Evolutionary conservation across 108 stramenopile species (phyloP).

Genomic region (Cyclotella sp.): DNA sequence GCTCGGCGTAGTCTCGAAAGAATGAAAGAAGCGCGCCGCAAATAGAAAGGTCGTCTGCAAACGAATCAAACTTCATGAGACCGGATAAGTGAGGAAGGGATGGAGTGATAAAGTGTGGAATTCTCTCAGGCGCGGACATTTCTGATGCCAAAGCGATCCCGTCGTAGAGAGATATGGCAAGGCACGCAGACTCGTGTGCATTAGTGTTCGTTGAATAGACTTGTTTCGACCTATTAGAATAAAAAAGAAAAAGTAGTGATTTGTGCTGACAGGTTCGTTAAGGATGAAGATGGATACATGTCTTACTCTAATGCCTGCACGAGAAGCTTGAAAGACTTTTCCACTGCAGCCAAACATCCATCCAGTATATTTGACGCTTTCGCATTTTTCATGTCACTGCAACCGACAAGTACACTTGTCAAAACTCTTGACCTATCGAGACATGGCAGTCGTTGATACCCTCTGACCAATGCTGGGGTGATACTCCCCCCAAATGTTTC

Average conservation of each 20-base stretch:
- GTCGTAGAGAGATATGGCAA: slow-evolving; percentile 74
- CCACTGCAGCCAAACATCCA: slow-evolving; percentile 68
- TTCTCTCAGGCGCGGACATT: slow-evolving; percentile 74
- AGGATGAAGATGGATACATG: neutral
- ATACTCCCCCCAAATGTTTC: slow-evolving; percentile 40
- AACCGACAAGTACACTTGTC: slow-evolving; percentile 68
- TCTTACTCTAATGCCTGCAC: slow-evolving; percentile 69
- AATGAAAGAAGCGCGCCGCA: slow-evolving; percentile 72
- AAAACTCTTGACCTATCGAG: slow-evolving; percentile 66
- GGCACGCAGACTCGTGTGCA: slow-evolving; percentile 73
- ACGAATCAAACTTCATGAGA: slow-evolving; percentile 68
- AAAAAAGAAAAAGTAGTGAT: neutral
- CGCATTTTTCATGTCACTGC: slow-evolving; percentile 68
- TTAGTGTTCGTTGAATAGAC: slow-evolving; percentile 57
- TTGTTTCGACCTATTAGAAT: slow-evolving; percentile 56
- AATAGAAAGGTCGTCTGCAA: slow-evolving; percentile 77
- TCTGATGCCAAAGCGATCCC: slow-evolving; percentile 81
- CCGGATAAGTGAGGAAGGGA: slow-evolving; percentile 75
- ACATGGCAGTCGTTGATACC: slow-evolving; percentile 81
- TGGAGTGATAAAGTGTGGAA: slow-evolving; percentile 81
- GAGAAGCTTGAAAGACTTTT: slow-evolving; percentile 67
- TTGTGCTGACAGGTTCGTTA: neutral
- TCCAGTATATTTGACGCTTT: slow-evolving; percentile 57
- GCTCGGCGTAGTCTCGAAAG: slow-evolving; percentile 86
- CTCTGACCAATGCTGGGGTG: slow-evolving; percentile 58